Base-by-base conservation (phyloP, 768 basidiomycete species). In the Tubosaeta sp. region DNA sequence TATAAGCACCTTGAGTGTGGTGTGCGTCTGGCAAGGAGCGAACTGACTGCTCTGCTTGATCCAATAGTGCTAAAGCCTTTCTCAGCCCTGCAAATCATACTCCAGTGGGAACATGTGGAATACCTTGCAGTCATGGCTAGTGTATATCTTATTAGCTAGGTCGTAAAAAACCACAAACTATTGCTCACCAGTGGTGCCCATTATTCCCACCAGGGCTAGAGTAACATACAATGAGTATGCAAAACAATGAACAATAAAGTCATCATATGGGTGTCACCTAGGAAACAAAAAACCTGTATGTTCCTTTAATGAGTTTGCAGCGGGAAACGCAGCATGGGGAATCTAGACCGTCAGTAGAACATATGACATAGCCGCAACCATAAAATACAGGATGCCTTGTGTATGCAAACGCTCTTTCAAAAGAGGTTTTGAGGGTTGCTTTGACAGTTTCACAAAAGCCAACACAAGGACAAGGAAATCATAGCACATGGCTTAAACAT, bases 391-490 rank as follows among this genome's bases (percentile, higher is more conserved):
- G 10, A 65, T 12, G 13, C 56, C 62, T 42, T 65, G 65, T 3
- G 34, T 12, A 17, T 26, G 43, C 32, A 66, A 27, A 16, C 46
- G 51, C 13, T 50, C 56, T 16, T 9, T 43, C 25, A 66, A 32
- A 2, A 46, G 51, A 14, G 53, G 60, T 14, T 39, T 39, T 0
- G 50, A 57, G 4, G 50, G 43, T 8, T 52, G 45, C 43, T 42
- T 50, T 17, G 54, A 58, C 17, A 66, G 32, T 6, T 56, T 57
- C 5, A 54, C 35, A 27, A 60, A 34, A 1, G 58, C 48, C 25
- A 66, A 32, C n/a, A 52, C 14, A 13, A 66, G 25, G 8, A 62
- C 54, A 7, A 62, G 6, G 26, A 65, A 27, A 41, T 67, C 60
- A 27, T 59, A 65, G 6, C 50, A 43, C 44, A 46, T 41, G 9